Conservation (phyloP, 495 filamentous ascomycete genomes). For the Cetradonia linearis region DNA sequence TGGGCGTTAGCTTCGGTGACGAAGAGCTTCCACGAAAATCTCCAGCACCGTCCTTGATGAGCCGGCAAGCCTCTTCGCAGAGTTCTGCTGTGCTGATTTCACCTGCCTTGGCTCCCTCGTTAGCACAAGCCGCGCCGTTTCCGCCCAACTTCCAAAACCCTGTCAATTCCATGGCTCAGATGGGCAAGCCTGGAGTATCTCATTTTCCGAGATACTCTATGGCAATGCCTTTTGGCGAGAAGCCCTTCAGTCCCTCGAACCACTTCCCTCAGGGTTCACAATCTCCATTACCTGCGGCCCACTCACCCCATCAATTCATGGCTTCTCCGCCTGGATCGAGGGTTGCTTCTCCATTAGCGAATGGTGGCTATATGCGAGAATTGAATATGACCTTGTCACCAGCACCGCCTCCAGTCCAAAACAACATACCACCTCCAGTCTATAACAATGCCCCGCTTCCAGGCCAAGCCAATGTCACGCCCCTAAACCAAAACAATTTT, state of each 20-base stretch:
- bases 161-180: constrained; percentile 21
- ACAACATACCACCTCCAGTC: not conserved
- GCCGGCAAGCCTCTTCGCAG: constrained; percentile 52
- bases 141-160: constrained; percentile 34
- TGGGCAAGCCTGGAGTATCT: constrained; percentile 13
- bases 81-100: constrained; percentile 60
- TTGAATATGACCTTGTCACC: constrained; percentile 20
- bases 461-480: not conserved
- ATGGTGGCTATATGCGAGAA: constrained; percentile 32
- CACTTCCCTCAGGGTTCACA: constrained; percentile 29
- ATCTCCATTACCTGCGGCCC: constrained; percentile 28
- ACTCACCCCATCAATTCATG: constrained; percentile 46
- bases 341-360: constrained; percentile 45
- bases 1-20: constrained; percentile 72
- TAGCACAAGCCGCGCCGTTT: constrained; percentile 38
- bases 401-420: constrained; percentile 5
- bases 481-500: not conserved
- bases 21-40: constrained; percentile 51
- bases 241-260: constrained; percentile 32
- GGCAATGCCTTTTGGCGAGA: constrained; percentile 35
- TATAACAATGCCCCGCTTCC: not conserved
- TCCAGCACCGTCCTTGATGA: constrained; percentile 40
- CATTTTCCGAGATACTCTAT: constrained; percentile 41
- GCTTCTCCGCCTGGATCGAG: constrained; percentile 41
- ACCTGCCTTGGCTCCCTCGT: constrained; percentile 57